Base-by-base conservation (phyloP, 805 yeast genomes). In the Brettanomyces naardenensis region DNA sequence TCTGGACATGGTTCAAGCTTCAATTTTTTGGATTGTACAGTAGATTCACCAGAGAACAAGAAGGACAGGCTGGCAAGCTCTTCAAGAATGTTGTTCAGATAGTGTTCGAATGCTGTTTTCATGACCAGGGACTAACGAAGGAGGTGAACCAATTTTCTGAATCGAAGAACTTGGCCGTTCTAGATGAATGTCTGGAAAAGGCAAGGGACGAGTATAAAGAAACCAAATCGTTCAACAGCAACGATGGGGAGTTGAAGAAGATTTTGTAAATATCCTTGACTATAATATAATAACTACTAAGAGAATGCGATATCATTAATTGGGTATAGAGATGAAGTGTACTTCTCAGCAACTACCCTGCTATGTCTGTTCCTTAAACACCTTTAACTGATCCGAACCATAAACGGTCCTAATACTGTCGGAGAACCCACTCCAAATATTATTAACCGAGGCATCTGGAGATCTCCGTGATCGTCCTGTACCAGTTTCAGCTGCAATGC, bases 1-100 rank as follows among this genome's bases (percentile, higher is more conserved):
- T 77, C 7, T 78, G 78, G 75, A 57, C 65, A 4, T 80, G 87
- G 86, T 78, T 68, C 54, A 58, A 47, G 31, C 50, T 68, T 37
- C 65, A 78, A 47, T 77, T 66, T 49, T 71, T 70, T 33, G 56
- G 56, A 23, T 78, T 84, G 76, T 64, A 64, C 11, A 49, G 57
- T n/a, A 70, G 65, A 39, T 61, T 78, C 9, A 49, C 66, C 21
- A 61, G 71, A 41, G 53, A 48, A 19, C 61, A 59, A 29, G 64
- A 66, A 19, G 59, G 66, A 51, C 20, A 35, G 5, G 49, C 45
- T 44, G 53, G 69, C n/a, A 66, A 62, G 26, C 70, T 68, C 40
- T 58, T 78, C 49, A 64, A 61, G 10, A 56, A 61, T 21, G 66
- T 79, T 0, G 55, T 69, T 39, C 59, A 59, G 25, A 51, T 71